phyloP scores from a whole-genome alignment of 371 early-diverging fungal species.

The Mucor indicus region DNA sequence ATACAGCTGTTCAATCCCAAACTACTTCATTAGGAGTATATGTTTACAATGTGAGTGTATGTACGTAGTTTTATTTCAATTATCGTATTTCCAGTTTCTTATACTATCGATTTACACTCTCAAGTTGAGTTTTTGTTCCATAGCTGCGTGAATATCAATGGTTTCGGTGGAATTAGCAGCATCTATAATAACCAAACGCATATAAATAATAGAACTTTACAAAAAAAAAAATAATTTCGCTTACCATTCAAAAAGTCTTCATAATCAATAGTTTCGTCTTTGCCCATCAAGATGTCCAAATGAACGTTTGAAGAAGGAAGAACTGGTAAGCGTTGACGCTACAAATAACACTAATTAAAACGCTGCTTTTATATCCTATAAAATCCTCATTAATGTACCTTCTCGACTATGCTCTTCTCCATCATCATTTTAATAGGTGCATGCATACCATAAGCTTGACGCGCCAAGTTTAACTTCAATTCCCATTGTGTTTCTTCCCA shows the following conservation, averaged over 20 bases:
- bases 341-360: background rate
- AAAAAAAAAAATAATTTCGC: slow-evolving; percentile 8
- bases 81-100: background rate
- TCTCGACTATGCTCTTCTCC: slow-evolving; percentile 74
- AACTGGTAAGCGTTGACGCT: slow-evolving; percentile 59
- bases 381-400: slow-evolving; percentile 44
- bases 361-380: background rate
- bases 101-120: slow-evolving; percentile 18
- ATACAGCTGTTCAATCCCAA: too few relatives aligned
- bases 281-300: slow-evolving; percentile 83
- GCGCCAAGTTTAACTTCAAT: slow-evolving; percentile 76
- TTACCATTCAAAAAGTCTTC: slow-evolving; percentile 86
- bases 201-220: background rate
- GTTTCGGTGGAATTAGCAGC: slow-evolving; percentile 60
- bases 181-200: slow-evolving; percentile 31
- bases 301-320: slow-evolving; percentile 75
- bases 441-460: slow-evolving; percentile 82
- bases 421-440: slow-evolving; percentile 88
- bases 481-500: slow-evolving; percentile 84
- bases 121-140: slow-evolving; percentile 60
- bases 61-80: too few relatives aligned
- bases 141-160: slow-evolving; percentile 61
- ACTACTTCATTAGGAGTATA: too few relatives aligned
- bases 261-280: slow-evolving; percentile 84
- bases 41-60: too few relatives aligned